Base-by-base conservation (phyloP, 2,329 filamentous ascomycete species). In the Elsinoe arachidis region DNA sequence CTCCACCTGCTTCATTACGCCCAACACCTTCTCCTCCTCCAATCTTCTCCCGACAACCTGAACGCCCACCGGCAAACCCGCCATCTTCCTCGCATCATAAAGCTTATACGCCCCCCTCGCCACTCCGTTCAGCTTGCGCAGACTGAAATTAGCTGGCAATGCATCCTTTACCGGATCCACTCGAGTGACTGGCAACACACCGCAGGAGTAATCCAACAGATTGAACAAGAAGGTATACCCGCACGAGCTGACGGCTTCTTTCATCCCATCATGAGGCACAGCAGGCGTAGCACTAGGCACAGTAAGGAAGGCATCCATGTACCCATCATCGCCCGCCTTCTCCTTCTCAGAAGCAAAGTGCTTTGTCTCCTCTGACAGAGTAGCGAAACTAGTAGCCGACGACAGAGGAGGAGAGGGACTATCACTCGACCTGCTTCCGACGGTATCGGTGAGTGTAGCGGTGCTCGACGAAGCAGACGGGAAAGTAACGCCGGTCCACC, bases 171-270 rank as follows among this genome's bases (percentile, higher is more conserved):
- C 66, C 63, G 80, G 79, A 66, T 96, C 87, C 0, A 96, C 91
- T 60, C 90, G 87, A 0, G 88, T 92, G 1, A 96, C 84, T 0
- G 92, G 91, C 19, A 97, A 67, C 35, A 96, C 83, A 37, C 91
- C 91, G 11, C 82, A 81, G 1, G 87, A 82, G 72, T 96, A 96
- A 68, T 96, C 92, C 51, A 96, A 81, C 66, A 96, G 63, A 65
- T 96, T 96, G 75, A 93, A 97, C 57, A 96, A 73, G 69, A 96
- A 96, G 0, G 91, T 96, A 68, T 97, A 96, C 1, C 90, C 90
- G 66, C 91, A 96, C 63, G 85, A 89, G 61, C 86, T 87, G 44
- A 93, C 84, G 2, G 89, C 89, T 64, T 92, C 85, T 63, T 83
- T 82, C 90, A 96, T 96, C 0, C 84, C 90, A 47, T 85, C 82